Evolutionary conservation across 345 rosid genomes (phyloP).

Genomic region (Citrus hindsii): DNA sequence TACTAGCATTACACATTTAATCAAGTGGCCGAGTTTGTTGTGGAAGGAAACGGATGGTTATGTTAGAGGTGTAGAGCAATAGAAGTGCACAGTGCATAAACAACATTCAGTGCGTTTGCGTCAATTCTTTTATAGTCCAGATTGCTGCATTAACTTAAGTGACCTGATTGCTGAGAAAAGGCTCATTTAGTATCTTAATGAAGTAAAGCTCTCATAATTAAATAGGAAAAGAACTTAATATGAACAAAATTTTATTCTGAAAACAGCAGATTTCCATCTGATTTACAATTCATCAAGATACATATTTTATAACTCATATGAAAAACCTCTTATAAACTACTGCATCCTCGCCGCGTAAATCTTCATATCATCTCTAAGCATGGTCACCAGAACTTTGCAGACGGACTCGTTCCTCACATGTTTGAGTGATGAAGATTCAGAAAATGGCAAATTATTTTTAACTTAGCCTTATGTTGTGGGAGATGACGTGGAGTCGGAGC

Average conservation of each 20-base stretch:
- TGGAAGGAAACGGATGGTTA: neutral
- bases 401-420: slow-evolving; percentile 32
- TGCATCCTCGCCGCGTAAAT: slow-evolving; percentile 8
- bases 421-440: slow-evolving; percentile 19
- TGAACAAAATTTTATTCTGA: neutral
- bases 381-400: slow-evolving; percentile 25
- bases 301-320: no score
- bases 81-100: neutral
- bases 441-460: slow-evolving; percentile 11
- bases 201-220: neutral
- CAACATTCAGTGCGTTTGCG: neutral
- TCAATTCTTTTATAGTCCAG: neutral
- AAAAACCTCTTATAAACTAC: neutral
- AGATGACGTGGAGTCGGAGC: neutral
- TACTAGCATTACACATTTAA: neutral
- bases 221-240: neutral
- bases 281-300: neutral
- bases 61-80: neutral
- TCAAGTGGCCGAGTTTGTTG: neutral
- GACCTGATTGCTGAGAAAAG: neutral
- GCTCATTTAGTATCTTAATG: neutral
- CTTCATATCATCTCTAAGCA: slow-evolving; percentile 12
- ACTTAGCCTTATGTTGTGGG: neutral
- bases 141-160: neutral
- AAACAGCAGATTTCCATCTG: neutral